Evolutionary conservation across 75 land plant genomes (phyloP).

Genomic region (Cupressus sempervirens): DNA sequence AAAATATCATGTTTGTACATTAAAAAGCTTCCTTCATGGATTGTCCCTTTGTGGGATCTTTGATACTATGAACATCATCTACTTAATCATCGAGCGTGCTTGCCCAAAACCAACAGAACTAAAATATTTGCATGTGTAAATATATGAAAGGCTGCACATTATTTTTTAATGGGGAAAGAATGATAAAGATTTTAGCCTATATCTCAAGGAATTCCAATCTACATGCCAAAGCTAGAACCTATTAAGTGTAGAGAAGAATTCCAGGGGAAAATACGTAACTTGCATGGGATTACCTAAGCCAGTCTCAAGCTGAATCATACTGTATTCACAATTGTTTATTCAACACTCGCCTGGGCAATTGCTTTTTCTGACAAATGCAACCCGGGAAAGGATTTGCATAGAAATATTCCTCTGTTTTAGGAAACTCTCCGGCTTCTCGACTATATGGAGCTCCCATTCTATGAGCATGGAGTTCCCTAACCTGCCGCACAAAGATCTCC

Average conservation of each 20-base stretch:
- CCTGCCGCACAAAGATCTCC: conserved; percentile 33
- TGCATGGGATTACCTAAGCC: background rate
- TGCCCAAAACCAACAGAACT: too few relatives aligned
- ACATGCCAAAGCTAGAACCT: background rate
- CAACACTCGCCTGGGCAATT: background rate
- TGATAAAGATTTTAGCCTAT: background rate
- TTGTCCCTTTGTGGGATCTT: background rate
- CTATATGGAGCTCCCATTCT: conserved; percentile 48
- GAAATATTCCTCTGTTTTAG: conserved; percentile 66
- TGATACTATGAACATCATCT: background rate
- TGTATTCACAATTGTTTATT: background rate
- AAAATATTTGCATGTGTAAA: background rate
- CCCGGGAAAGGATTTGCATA: conserved; percentile 83
- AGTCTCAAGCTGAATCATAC: background rate
- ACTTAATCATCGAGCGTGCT: too few relatives aligned
- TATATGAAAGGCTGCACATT: background rate
- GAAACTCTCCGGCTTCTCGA: conserved; percentile 44
- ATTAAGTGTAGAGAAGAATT: background rate
- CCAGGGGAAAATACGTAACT: background rate
- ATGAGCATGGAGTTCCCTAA: conserved; percentile 30
- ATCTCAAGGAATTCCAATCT: background rate
- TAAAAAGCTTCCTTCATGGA: background rate
- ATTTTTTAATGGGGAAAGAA: background rate
- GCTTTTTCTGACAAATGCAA: conserved; percentile 48
- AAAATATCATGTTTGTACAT: background rate